Percentiles rank a stretch among this genome's conserved stretches.
Evolutionary conservation across 1,139 yeast species (phyloP).

Genomic region (Martiniozyma asiatica): DNA sequence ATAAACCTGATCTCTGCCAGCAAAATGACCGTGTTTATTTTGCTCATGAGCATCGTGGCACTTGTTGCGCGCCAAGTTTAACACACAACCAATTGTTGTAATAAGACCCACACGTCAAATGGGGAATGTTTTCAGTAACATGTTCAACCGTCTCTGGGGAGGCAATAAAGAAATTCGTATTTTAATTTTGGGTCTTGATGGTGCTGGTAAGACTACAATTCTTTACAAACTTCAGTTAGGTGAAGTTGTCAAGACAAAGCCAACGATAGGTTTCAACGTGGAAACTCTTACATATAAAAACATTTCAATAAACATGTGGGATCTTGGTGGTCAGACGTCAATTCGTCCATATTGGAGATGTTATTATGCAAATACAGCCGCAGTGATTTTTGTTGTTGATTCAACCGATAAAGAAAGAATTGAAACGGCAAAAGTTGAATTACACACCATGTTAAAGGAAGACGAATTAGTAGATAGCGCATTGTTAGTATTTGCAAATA

Average conservation of each 20-base stretch:
- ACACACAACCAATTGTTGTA: too few species aligned
- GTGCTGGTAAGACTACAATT: constrained; percentile 97
- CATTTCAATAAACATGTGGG: constrained; percentile 79
- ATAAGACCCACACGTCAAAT: too few species aligned
- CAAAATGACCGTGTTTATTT: neutral
- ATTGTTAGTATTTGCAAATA: constrained; percentile 86
- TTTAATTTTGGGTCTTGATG: constrained; percentile 85
- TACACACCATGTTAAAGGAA: constrained; percentile 84
- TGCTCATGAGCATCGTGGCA: too few species aligned
- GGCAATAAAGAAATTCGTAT: constrained; percentile 83
- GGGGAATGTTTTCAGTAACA: constrained; percentile 82
- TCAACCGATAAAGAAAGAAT: constrained; percentile 93
- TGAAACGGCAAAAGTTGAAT: constrained; percentile 75
- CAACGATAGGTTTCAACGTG: constrained; percentile 94
- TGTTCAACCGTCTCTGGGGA: constrained; percentile 84
- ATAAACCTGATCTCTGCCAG: neutral
- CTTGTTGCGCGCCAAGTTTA: too few species aligned
- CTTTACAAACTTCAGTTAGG: constrained; percentile 86
- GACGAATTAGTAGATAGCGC: constrained; percentile 89
- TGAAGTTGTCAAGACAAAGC: constrained; percentile 88
- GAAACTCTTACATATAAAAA: constrained; percentile 87
- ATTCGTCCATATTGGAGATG: constrained; percentile 98
- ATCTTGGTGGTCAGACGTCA: constrained; percentile 94
- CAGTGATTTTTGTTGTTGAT: constrained; percentile 92
- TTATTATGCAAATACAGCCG: constrained; percentile 91